phyloP scores from a whole-genome alignment of 208 protist genomes.

The Acanthamoeba culbertsoni region DNA sequence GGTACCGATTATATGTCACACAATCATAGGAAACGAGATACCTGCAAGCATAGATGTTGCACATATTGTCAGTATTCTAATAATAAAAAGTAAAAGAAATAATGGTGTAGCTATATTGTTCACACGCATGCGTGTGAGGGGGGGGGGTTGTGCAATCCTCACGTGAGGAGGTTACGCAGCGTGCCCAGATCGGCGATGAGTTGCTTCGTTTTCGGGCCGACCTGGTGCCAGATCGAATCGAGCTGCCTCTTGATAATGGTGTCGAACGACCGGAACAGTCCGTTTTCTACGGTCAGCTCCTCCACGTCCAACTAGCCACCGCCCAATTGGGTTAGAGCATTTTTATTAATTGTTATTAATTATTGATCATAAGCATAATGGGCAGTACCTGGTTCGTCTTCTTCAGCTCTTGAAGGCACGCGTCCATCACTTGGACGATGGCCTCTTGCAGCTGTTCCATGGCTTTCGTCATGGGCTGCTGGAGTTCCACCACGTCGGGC shows the following conservation, averaged over 20 bases:
- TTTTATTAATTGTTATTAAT: too few relatives aligned
- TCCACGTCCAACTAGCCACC: constrained; percentile 49
- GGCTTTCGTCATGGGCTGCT: constrained; percentile 5
- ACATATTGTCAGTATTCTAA: neutral
- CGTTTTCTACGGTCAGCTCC: constrained; percentile 52
- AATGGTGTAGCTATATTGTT: neutral
- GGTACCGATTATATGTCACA: constrained; percentile 44
- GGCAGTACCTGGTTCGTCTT: constrained; percentile 40
- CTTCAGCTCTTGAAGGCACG: constrained; percentile 45
- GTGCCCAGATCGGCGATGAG: constrained; percentile 49
- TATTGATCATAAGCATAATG: too few relatives aligned
- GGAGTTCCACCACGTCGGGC: constrained; percentile 41
- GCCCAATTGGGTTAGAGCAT: too few relatives aligned
- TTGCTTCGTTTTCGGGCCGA: constrained; percentile 52
- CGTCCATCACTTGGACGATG: constrained; percentile 56
- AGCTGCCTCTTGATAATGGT: constrained; percentile 49
- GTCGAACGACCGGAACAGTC: constrained; percentile 55
- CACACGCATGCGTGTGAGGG: neutral
- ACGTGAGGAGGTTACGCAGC: constrained; percentile 34
- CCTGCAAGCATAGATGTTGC: neutral
- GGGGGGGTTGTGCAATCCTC: neutral
- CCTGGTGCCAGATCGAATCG: constrained; percentile 42
- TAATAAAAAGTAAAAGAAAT: too few relatives aligned
- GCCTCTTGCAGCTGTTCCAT: constrained; percentile 50
- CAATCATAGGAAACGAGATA: constrained; percentile 52